Base-by-base conservation (phyloP, 352 stramenopile genomes). In the Phytophthora melonis region DNA sequence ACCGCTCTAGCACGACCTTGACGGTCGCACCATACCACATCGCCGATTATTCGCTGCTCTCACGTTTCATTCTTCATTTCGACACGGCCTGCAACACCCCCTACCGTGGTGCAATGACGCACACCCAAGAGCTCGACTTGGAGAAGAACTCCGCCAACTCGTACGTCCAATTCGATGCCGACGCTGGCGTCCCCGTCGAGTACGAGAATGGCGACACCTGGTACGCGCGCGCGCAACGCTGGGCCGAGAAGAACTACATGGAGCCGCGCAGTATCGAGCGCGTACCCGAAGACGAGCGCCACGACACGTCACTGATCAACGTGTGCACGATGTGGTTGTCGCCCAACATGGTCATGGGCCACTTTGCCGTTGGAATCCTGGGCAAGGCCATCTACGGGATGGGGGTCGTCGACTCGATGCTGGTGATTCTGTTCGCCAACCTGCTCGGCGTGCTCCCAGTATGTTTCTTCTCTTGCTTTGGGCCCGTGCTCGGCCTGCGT, bases 231-330 rank as follows among this genome's bases (percentile, higher is more conserved):
- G 68, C 68, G 10, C 63, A 75, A 25, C 63, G 63, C 9, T 75
- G 68, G 68, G 68, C 63, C 27, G 62, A 75, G 57, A 75, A 75
- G 43, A 75, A 75, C 68, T 72, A 75, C 57, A 72, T 75, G 68
- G 68, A 75, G 41, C 68, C 68, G 23, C 68, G 68, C 39, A 75
- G 68, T 39, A 75, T 75, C 63, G 68, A 75, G 63, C 68, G 68
- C 4, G 68, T 75, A 3, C 68, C 68, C 10, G 68, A 75, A 27
- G 68, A 75, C 13, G 68, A 75, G 6, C 68, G 68, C 8, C 25
- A 66, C 19, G 68, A 71, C 21, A 75, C 68, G 16, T 72, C 56
- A 2, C 14, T 75, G 4, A 30, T 75, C 56, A 67, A 75, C 30
- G 63, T 75, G 16, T 75, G 63, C 30, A 75, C 68, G 2, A 75